Base-by-base conservation (phyloP, 2,329 filamentous ascomycete genomes). In the Colletotrichum orchidophilum region DNA sequence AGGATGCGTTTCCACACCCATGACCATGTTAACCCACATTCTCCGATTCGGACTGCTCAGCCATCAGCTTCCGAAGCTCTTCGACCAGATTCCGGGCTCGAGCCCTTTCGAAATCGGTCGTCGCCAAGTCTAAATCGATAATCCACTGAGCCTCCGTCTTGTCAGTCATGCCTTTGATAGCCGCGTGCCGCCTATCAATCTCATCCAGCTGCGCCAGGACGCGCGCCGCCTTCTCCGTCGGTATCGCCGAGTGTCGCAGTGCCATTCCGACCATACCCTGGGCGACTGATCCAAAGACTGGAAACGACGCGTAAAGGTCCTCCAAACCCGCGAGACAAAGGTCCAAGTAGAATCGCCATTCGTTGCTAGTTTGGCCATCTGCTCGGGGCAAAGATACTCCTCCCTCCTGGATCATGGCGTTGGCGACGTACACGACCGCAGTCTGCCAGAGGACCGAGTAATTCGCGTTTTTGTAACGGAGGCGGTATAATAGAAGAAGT, bases 391-490 rank as follows among this genome's bases (percentile, higher is more conserved):
- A n/a, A n/a, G 31, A 4, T 5, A 1, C 26, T 12, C 21, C 12
- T 6, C 39, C 50, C 39, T 69, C 50, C 2, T 15, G 57, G 12
- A 68, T 58, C 50, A 63, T 42, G 29, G 64, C 64, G 15, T 69
- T 69, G 33, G 64, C 64, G 1, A 69, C 57, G 18, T 69, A 69
- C 5, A 71, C 31, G 18, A 63, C 52, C 5, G 31, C 50, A 7
- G 52, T 69, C 12, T 71, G 64, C 63, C 67, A 70, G 6, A 67
- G n/a, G 7, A 55, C 27, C 3, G 67, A 70, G 15, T 54, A 33
- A 5, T 35, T 18, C 3, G 55, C 67, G 15, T 18, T 54, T 3
- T 27, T 55, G 55, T 52, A 57, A 1, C 2, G 33, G 1, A 70
- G 54, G 5, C 67, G 55, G 9, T 55, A 62, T 3, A 70, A 1